phyloP scores from a whole-genome alignment of 495 filamentous ascomycete species.

The Neurospora hispaniola region DNA sequence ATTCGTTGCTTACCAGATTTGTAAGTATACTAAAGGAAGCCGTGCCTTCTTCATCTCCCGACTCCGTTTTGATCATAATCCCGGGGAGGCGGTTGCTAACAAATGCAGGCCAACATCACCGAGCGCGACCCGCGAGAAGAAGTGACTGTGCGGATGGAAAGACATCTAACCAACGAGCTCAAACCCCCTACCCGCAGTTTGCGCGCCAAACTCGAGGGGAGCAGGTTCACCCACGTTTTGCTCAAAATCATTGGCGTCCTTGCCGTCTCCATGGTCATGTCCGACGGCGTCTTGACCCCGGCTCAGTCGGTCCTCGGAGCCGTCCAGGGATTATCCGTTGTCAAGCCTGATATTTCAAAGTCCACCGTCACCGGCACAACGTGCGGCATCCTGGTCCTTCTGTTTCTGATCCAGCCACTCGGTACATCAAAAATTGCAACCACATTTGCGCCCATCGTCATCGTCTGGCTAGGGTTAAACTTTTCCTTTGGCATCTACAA shows the following conservation, averaged over 20 bases:
- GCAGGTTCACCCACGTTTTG: conserved; percentile 35
- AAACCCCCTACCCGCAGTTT: conserved; percentile 38
- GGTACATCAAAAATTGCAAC: conserved; percentile 55
- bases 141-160: conserved; percentile 43
- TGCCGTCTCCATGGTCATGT: conserved; percentile 59
- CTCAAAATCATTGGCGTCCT: conserved; percentile 60
- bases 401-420: conserved; percentile 62
- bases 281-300: conserved; percentile 58
- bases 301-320: conserved; percentile 61
- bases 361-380: conserved; percentile 54
- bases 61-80: no score
- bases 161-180: conserved; percentile 46
- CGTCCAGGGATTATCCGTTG: conserved; percentile 53
- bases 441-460: conserved; percentile 61
- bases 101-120: conserved; percentile 41
- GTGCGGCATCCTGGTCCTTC: conserved; percentile 56
- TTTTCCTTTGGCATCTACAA: conserved; percentile 61
- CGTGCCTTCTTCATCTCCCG: no score
- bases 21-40: conserved; percentile 34
- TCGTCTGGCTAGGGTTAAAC: conserved; percentile 64
- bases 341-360: conserved; percentile 34
- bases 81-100: not conserved
- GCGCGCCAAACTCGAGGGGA: conserved; percentile 48
- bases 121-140: conserved; percentile 45
- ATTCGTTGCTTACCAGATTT: conserved; percentile 60